Base-by-base conservation (phyloP, 495 filamentous ascomycete genomes). In the Aspergillus ellipticus region DNA sequence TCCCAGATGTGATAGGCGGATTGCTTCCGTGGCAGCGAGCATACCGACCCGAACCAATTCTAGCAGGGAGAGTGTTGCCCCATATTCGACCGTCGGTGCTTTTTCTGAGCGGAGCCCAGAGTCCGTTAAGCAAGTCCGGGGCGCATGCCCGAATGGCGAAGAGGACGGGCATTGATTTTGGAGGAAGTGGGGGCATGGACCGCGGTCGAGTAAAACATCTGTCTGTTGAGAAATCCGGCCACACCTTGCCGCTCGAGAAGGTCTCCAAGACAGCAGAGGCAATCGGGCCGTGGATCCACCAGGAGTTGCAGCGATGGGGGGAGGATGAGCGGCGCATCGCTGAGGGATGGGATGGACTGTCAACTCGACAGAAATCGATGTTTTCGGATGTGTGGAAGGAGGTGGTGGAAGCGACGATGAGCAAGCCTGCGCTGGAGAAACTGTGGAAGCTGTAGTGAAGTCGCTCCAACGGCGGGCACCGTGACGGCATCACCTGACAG, bases 71-170 rank as follows among this genome's bases (percentile, higher is more conserved):
- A 15, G 66, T 79, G 37, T 75, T 96, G 3, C 80, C 82, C 0
- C 59, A 77, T 58, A 64, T 95, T 17, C 78, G 82, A 3, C 88
- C 90, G 3, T 79, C 79, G 2, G 82, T 84, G 10, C 67, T 94
- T 15, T 92, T 85, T 69, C 64, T 94, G 37, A 85, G 88, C 66
- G 89, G 86, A 37, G 74, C 62, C 7, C 59, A 68, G n/a, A 84
- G 80, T 28, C 59, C 75, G 2, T 68, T 92, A 26, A 84, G 79
- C 4, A 24, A 53, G n/a, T 41, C 22, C 20, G 62, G 62, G 42
- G 28, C 45, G 1, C 55, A 50, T 26, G 64, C 33, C 21, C 59
- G 54, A 42, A 55, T 37, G 54, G 62, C 51, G 42, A 64, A 51
- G 43, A 42, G 37, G 3, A 67, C 64, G 2, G 72, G 66, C 4